Base-by-base conservation (phyloP, 345 rosid species). In the Pelargonium nanum region DNA sequence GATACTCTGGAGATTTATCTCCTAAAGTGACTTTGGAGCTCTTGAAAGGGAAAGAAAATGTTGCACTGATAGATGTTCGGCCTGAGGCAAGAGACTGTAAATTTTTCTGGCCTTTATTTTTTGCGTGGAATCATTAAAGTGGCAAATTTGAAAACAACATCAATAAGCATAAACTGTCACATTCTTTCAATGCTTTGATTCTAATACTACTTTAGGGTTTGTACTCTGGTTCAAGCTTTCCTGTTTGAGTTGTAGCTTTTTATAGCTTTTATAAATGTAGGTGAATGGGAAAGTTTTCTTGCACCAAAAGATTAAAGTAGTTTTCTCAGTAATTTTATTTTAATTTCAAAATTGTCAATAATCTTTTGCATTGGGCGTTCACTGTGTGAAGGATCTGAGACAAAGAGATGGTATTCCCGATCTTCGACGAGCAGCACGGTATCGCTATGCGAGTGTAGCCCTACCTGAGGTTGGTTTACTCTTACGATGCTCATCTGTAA, bases 321-420 rank as follows among this genome's bases (percentile, higher is more conserved):
- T 52, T 24, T 57, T 56, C 23, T 61, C 55, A 19, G 10, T 58
- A 48, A 26, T 40, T 15, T 30, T 32, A 56, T 22, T n/a, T n/a
- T 22, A 25, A 5, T 56, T 65, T 56, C 13, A 48, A 45, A 32
- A 22, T 22, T 57, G 26, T 26, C 32, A 6, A 24, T 70, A n/a
- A 62, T 61, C 48, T 40, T n/a, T 40, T 40, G 48, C 16, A 26
- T 24, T 62, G 64, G 62, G 40, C 24, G 16, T 65, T 65, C 24
- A 58, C 58, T 73, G 71, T 70, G 26, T 68, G 48, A 76, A 87
- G 99, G 81, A 68, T 62, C 58, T 93, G 65, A 85, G 96, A 83
- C 90, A 87, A 72, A 77, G 72, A 76, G 89, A 87, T 65, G 99
- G 99, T 55, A 71, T 93, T 73, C 99, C 99, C 40, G 94, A 93